Conservation (phyloP, 768 basidiomycete genomes). For the Russula virescens region DNA sequence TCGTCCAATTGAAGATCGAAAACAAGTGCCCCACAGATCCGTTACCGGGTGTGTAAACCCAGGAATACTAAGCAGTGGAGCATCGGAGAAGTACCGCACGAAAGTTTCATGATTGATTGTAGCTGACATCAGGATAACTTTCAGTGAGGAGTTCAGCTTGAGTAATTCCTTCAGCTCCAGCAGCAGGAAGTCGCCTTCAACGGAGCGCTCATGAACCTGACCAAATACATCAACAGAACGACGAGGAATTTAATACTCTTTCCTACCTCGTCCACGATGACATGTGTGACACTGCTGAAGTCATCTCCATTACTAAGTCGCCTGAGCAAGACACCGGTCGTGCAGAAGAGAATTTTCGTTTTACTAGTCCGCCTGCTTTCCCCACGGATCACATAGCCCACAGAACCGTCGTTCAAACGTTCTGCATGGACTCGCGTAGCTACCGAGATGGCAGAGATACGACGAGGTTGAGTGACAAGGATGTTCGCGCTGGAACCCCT, state of each 20-base stretch:
- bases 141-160: constrained; percentile 55
- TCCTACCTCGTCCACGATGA: constrained; percentile 84
- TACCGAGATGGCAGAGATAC: constrained; percentile 85
- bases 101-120: constrained; percentile 92
- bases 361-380: constrained; percentile 61
- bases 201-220: constrained; percentile 86
- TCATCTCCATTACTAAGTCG: constrained; percentile 70
- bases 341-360: constrained; percentile 84
- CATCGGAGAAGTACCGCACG: constrained; percentile 71
- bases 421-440: constrained; percentile 84
- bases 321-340: constrained; percentile 87
- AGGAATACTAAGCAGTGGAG: constrained; percentile 79
- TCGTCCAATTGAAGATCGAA: not conserved
- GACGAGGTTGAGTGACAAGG: constrained; percentile 83
- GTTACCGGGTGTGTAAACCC: constrained; percentile 75
- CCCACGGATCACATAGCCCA: constrained; percentile 87
- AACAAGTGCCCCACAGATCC: constrained; percentile 48
- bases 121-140: constrained; percentile 88
- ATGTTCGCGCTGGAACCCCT: constrained; percentile 66
- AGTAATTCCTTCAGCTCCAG: constrained; percentile 78
- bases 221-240: not conserved
- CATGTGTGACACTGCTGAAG: constrained; percentile 67
- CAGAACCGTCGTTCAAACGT: constrained; percentile 65
- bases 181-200: constrained; percentile 86
- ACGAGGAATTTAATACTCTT: not conserved